Conservation (phyloP, 2,329 filamentous ascomycete species). For the Colletotrichum sp. region DNA sequence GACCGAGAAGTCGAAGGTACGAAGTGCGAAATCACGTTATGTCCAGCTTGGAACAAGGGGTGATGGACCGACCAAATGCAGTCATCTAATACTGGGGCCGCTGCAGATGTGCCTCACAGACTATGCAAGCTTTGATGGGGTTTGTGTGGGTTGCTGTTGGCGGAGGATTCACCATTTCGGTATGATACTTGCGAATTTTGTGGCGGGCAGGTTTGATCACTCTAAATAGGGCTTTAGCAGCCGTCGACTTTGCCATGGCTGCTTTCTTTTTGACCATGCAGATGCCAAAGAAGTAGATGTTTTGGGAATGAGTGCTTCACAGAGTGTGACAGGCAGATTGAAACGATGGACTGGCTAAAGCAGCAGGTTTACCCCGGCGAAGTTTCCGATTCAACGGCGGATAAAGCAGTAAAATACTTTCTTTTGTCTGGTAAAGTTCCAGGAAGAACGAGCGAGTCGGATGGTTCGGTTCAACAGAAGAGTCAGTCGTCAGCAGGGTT, state of each 20-base stretch:
- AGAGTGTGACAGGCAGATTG: background rate
- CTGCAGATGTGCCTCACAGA: background rate
- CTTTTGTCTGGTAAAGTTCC: background rate
- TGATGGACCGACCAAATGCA: background rate
- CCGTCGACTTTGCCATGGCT: background rate
- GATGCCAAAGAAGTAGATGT: background rate
- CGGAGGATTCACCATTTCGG: background rate
- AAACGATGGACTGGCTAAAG: background rate
- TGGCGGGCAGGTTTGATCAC: background rate
- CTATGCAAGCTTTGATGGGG: background rate
- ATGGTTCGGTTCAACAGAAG: background rate
- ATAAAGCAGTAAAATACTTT: background rate
- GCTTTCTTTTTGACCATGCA: background rate
- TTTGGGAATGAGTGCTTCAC: background rate
- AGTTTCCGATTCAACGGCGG: background rate
- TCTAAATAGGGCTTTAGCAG: background rate
- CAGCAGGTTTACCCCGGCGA: background rate
- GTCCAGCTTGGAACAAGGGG: background rate
- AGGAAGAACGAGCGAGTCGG: background rate
- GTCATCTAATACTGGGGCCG: background rate
- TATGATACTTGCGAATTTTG: background rate
- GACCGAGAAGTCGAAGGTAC: background rate
- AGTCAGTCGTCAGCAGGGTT: background rate
- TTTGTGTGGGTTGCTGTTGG: background rate
- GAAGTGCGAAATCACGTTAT: background rate